Evolutionary conservation across 2,329 filamentous ascomycete genomes (phyloP).

Genomic region (Tothia fuscella): DNA sequence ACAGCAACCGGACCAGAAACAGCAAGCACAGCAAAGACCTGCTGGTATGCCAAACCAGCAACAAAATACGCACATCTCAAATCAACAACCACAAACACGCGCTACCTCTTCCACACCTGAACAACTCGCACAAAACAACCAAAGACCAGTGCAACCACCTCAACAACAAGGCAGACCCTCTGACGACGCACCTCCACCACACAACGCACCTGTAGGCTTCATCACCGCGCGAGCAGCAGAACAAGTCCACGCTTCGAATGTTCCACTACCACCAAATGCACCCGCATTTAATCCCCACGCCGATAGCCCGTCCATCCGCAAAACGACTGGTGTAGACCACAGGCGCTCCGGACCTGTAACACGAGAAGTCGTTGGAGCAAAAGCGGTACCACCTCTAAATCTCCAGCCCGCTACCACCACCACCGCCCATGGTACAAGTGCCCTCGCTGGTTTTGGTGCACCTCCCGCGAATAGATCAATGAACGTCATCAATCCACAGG

Average conservation of each 20-base stretch:
- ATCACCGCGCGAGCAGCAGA: slow-evolving; percentile 34
- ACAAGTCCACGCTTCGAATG: slow-evolving; percentile 24
- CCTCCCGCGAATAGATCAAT: slow-evolving; percentile 32
- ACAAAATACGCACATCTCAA: not conserved
- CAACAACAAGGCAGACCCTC: not conserved
- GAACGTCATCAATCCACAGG: slow-evolving; percentile 23
- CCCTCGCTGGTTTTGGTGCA: slow-evolving; percentile 55
- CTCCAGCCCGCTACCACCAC: slow-evolving; percentile 16
- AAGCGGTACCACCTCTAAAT: not conserved
- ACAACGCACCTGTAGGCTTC: slow-evolving; percentile 27
- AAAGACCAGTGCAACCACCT: not conserved
- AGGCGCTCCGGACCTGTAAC: slow-evolving; percentile 7
- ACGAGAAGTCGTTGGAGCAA: slow-evolving; percentile 16
- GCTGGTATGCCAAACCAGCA: not conserved
- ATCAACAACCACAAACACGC: slow-evolving; percentile 9
- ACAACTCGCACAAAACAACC: not conserved
- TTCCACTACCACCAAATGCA: slow-evolving; percentile 20
- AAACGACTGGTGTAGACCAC: slow-evolving; percentile 9
- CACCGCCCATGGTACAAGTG: slow-evolving; percentile 31
- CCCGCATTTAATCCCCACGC: slow-evolving; percentile 36
- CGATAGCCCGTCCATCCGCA: slow-evolving; percentile 19
- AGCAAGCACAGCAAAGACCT: slow-evolving; percentile 10
- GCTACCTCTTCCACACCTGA: slow-evolving; percentile 7
- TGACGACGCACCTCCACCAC: not conserved
- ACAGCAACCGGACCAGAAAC: slow-evolving; percentile 13